Percentiles rank a stretch among this genome's conserved stretches.
Evolutionary conservation across 805 yeast species (phyloP).

Genomic region (Barnettozyma sp.): DNA sequence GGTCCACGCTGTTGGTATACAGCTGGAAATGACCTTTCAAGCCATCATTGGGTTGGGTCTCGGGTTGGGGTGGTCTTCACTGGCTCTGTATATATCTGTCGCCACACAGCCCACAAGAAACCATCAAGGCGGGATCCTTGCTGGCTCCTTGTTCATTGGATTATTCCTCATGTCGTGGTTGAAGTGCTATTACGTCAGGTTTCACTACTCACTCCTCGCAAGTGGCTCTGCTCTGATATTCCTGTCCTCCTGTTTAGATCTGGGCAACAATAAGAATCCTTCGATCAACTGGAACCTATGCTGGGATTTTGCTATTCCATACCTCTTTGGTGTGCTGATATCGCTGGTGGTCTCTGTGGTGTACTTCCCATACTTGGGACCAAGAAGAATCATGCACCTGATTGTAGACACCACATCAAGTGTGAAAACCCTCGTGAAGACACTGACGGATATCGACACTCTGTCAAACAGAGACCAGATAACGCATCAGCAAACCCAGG

Average conservation of each 20-base stretch:
- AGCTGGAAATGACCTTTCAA: constrained; percentile 36
- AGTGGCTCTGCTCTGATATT: constrained; percentile 33
- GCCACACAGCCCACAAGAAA: constrained; percentile 33
- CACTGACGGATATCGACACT: constrained; percentile 7
- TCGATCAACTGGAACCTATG: constrained; percentile 27
- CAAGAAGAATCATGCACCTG: constrained; percentile 25
- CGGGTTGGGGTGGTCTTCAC: constrained; percentile 39
- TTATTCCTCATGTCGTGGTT: constrained; percentile 35
- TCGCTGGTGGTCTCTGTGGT: constrained; percentile 30
- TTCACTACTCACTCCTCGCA: constrained; percentile 31
- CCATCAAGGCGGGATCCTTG: constrained; percentile 41
- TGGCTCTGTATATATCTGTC: constrained; percentile 36
- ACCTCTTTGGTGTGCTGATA: constrained; percentile 35
- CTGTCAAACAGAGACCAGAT: constrained; percentile 17
- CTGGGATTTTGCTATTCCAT: constrained; percentile 40
- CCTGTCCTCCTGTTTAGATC: constrained; percentile 21
- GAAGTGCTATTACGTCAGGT: constrained; percentile 33
- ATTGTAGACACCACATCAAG: constrained; percentile 22
- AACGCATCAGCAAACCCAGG: constrained; percentile 22
- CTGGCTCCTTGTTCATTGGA: constrained; percentile 35
- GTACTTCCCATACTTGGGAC: constrained; percentile 38
- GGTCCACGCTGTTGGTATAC: constrained; percentile 39
- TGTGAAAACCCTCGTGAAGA: constrained; percentile 23
- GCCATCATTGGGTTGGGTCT: constrained; percentile 35
- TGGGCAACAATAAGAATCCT: constrained; percentile 26